These are phyloP conservation scores for Sporothrix pallida DNA, from an alignment of 2,329 filamentous ascomycete genomes.

Conservation along the genomic window DNA sequence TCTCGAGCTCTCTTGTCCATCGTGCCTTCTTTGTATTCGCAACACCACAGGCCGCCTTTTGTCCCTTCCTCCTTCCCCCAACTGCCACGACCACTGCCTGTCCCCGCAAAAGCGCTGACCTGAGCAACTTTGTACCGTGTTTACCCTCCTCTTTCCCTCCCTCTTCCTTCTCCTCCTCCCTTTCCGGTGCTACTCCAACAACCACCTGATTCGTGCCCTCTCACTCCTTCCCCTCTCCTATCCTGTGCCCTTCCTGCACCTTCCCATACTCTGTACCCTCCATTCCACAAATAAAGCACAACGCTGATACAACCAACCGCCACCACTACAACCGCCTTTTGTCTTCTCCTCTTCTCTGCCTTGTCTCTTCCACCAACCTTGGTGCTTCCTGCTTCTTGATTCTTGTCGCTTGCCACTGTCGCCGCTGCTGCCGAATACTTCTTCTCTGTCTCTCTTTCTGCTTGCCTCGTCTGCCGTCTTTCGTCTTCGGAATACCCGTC, in stretches of 20 bases:
- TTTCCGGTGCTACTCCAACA: conserved; percentile 27
- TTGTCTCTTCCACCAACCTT: neutral
- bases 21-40: neutral
- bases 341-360: neutral
- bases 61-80: conserved; percentile 24
- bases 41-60: neutral
- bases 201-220: conserved; percentile 28
- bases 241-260: neutral
- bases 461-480: conserved; percentile 11
- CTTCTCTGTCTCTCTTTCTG: conserved; percentile 2
- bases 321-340: neutral
- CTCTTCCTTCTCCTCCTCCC: neutral
- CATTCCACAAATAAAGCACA: conserved; percentile 6
- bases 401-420: conserved; percentile 19
- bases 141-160: neutral
- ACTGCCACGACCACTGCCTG: conserved; percentile 22
- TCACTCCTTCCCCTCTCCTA: conserved; percentile 6
- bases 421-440: conserved; percentile 17
- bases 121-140: conserved; percentile 27
- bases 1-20: neutral
- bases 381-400: conserved; percentile 16
- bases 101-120: conserved; percentile 20
- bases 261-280: conserved; percentile 11
- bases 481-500: neutral
- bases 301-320: conserved; percentile 22